Percentiles rank a stretch among this genome's conserved stretches.
These are phyloP conservation scores for apple (Malus domestica) DNA, from an alignment of 306 rosid genomes.

Conservation along the genomic window DNA sequence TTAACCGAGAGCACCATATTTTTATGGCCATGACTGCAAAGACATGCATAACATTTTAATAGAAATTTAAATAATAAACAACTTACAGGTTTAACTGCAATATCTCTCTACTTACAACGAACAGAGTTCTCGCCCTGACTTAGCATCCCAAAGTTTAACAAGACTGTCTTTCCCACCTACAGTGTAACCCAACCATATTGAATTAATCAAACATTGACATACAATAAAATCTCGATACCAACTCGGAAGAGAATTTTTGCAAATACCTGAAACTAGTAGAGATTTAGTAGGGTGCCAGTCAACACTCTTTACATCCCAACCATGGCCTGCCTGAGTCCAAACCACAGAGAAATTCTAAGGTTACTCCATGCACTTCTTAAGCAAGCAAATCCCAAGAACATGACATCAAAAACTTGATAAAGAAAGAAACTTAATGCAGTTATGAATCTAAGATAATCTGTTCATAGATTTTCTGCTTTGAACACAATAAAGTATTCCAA, in stretches of 20 bases:
- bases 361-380: conserved; percentile 29
- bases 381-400: not conserved
- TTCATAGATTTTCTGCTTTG: not conserved
- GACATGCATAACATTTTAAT: conserved; percentile 9
- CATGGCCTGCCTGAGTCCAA: conserved; percentile 99
- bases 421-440: not conserved
- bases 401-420: not conserved
- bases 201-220: not conserved
- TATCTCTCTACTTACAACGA: conserved; percentile 66
- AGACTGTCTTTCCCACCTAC: conserved; percentile 95
- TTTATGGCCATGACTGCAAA: conserved; percentile 96
- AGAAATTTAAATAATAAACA: conserved; percentile 6
- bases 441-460: not conserved
- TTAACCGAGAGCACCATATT: conserved; percentile 76
- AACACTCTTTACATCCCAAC: conserved; percentile 99
- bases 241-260: conserved; percentile 15
- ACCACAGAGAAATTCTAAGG: conserved; percentile 35
- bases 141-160: conserved; percentile 98
- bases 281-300: conserved; percentile 99
- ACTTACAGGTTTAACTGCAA: conserved; percentile 8
- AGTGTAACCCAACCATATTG: conserved; percentile 15
- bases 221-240: conserved; percentile 7
- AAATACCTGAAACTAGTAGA: conserved; percentile 80
- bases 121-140: conserved; percentile 80
- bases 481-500: not conserved